Evolutionary conservation across 2,329 filamentous ascomycete species (phyloP), one percentile per base, ranked within the genome.

Genomic region (Apiospora koreana): DNA sequence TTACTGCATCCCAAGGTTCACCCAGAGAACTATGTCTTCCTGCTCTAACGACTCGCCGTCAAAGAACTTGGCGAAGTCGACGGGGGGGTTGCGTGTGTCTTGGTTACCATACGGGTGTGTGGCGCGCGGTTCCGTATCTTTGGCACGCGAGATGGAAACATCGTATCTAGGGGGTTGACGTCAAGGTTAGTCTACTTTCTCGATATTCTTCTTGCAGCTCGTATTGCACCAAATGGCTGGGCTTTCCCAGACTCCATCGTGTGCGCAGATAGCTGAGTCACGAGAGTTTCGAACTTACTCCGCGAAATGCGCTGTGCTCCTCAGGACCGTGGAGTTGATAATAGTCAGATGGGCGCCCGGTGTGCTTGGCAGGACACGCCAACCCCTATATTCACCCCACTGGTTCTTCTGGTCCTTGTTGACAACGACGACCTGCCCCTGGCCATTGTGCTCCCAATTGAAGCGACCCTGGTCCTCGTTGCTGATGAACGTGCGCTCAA

Each of bases 331-430:
- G 67, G 67, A 79, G 68, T 79, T 75, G 8, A 77, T 66, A 9
- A 77, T 77, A n/a, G 76, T 79, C 21, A 84, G 79, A 50, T 80
- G 79, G 70, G 82, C 76, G 73, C 80, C 80, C 46, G 73, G 75
- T 41, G 73, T 73, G 23, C 75, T 80, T 31, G 76, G 82, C 2
- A 82, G 77, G 71, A 85, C 81, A 69, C 83, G 81, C 75, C 84
- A 85, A 9, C 83, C 83, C 64, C 80, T 78, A 31, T 77, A 73
- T 70, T 81, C 77, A 45, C 82, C 83, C 82, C 82, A 85, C 25
- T 74, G 74, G 74, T 85, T 62, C 31, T 62, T 62, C 54, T 62
- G 9, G 28, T 62, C 54, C 31, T 62, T 79, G 6, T 72, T 75
- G 65, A 83, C 82, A 42, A 82, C 71, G 23, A 84, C 74, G 2